Conservation (phyloP, 2,329 filamentous ascomycete genomes). For the Calonectria henricotiae region DNA sequence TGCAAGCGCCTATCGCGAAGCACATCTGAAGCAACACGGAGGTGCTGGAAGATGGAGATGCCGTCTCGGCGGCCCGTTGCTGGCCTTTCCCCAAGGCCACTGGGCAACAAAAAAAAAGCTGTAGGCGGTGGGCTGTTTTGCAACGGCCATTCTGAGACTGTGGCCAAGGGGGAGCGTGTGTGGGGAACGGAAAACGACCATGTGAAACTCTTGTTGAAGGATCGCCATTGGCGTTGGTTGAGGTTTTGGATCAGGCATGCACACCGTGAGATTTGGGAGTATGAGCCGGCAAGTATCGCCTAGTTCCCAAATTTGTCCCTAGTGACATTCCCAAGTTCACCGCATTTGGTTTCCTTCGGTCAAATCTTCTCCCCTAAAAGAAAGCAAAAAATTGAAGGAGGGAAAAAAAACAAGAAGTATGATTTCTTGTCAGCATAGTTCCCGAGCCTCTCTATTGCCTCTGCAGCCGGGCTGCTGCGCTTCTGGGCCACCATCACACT, state of each 20-base stretch:
- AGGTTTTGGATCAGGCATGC: conserved; percentile 18
- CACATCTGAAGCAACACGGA: conserved; percentile 50
- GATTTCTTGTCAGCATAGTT: background rate
- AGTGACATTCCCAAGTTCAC: background rate
- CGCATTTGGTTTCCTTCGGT: too few relatives aligned
- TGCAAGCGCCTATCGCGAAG: conserved; percentile 38
- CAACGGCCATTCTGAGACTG: conserved; percentile 14
- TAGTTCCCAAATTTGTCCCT: background rate
- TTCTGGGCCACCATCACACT: background rate
- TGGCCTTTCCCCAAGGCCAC: conserved; percentile 1
- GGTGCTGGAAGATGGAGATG: conserved; percentile 44
- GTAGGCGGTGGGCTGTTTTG: conserved; percentile 16
- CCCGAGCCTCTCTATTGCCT: background rate
- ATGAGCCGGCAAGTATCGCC: background rate
- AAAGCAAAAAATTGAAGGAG: too few relatives aligned
- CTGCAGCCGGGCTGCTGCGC: background rate
- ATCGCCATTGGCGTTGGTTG: conserved; percentile 35
- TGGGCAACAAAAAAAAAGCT: background rate
- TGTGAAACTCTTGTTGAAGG: conserved; percentile 33
- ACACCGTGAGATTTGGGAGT: background rate
- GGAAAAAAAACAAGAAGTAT: background rate
- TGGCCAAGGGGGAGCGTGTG: background rate
- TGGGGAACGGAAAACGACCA: background rate
- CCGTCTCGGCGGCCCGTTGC: conserved; percentile 35
- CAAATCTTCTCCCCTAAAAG: too few relatives aligned